A percentile compares a stretch with the other conserved stretches of the same genome.
phyloP scores from a whole-genome alignment of 1,284 basidiomycete genomes.

The Ceratobasidium sp. region DNA sequence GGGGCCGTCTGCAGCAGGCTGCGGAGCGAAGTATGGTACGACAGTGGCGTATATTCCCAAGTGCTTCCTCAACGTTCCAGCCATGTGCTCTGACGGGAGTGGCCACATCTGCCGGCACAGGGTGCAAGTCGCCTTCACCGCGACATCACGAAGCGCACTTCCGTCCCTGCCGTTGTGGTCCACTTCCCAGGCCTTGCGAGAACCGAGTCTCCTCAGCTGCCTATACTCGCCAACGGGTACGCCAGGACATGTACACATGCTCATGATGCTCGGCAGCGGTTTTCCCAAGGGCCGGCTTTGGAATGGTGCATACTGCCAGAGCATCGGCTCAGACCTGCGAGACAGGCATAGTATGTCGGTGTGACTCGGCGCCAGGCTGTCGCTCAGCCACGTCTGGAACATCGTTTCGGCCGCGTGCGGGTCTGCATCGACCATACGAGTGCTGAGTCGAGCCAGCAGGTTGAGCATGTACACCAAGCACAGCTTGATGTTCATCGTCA shows the following conservation, averaged over 20 bases:
- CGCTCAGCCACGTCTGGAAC: neutral
- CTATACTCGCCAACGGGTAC: neutral
- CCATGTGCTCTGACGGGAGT: neutral
- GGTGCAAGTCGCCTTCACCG: neutral
- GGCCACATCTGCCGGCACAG: slow-evolving; percentile 10
- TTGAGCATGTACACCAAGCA: slow-evolving; percentile 4
- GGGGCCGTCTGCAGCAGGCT: neutral
- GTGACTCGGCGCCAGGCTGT: slow-evolving; percentile 10
- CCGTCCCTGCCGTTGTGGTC: neutral
- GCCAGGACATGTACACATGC: slow-evolving; percentile 4
- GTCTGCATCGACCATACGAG: neutral
- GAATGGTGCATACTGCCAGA: slow-evolving; percentile 33
- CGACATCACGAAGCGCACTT: neutral
- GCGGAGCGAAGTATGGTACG: slow-evolving; percentile 6
- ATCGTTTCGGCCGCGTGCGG: neutral
- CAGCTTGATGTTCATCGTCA: slow-evolving; percentile 6
- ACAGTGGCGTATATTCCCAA: neutral
- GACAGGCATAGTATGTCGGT: slow-evolving; percentile 3
- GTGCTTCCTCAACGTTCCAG: neutral
- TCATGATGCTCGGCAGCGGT: slow-evolving; percentile 20
- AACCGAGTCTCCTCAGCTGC: neutral
- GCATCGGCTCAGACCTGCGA: neutral
- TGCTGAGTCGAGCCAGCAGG: neutral
- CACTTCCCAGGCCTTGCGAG: slow-evolving; percentile 23
- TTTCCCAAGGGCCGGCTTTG: slow-evolving; percentile 23